Base-by-base conservation (phyloP, 192 early-diverging fungal genomes). In the Mortierella hygrophila region DNA sequence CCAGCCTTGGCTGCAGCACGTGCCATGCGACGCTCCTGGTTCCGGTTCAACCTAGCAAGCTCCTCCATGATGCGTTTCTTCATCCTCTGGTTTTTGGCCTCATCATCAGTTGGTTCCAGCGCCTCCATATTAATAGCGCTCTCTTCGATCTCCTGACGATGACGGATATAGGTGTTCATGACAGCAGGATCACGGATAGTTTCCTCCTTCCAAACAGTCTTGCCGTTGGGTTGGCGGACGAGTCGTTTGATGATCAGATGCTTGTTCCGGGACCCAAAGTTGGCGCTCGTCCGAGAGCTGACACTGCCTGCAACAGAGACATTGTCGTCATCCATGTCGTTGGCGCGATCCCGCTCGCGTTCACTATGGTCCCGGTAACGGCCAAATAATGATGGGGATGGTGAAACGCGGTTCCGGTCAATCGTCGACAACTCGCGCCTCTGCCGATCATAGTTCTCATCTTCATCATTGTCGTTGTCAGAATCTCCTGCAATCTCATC, bases 151-250 rank as follows among this genome's bases (percentile, higher is more conserved):
- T 96, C 83, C 54, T 93, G 92, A 8, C 96, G 90, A 65, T 99
- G 96, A 16, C 96, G 91, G 76, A 98, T 87, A 75, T 99, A 99
- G 26, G 96, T 95, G 79, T 97, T 97, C 47, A 98, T 95, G 2
- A 99, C 96, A 4, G 94, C 91, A 32, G 90, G 89, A 77, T 98
- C 97, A 10, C 91, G 93, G 18, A 99, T 90, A 2, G 96, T 92
- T 80, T 98, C 97, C n/a, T 91, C 89, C 68, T 94, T 92, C 94
- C 94, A 96, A 69, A 90, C 91, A 20, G 91, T 79, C 76, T 95
- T 94, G 5, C 95, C 95, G 11, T 92, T 93, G 10, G 88, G 88
- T 63, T 41, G 54, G 20, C 84, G 81, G 68, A 93, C 88, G 70
- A 90, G 78, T 57, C 94, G 91, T 35, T 91, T 90, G 57, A 96